Conservation (phyloP, 108 stramenopile genomes). For the Cyclotella cryptica region DNA sequence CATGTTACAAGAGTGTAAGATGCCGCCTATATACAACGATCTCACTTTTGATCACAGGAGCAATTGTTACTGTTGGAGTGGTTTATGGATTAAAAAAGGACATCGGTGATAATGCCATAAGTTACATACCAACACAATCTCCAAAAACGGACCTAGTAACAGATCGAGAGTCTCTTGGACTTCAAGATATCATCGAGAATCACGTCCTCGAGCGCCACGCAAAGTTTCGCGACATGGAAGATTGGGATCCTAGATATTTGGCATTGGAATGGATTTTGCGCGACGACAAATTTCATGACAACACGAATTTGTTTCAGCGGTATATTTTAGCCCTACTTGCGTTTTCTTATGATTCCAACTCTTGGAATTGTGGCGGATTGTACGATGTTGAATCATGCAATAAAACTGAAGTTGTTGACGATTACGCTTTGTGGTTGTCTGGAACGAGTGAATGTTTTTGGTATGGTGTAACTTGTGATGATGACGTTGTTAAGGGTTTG, state of each 20-base stretch:
- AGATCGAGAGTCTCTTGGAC: slow-evolving; percentile 42
- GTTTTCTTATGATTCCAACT: slow-evolving; percentile 16
- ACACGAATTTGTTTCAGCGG: too few species aligned
- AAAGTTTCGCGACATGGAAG: slow-evolving; percentile 20
- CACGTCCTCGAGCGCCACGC: slow-evolving; percentile 27
- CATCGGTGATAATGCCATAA: too few species aligned
- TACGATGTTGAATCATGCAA: neutral
- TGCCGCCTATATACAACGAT: too few species aligned
- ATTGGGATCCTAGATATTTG: slow-evolving; percentile 17
- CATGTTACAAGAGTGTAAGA: too few species aligned
- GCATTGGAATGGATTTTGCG: slow-evolving; percentile 41
- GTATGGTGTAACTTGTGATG: slow-evolving; percentile 66
- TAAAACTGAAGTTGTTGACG: slow-evolving; percentile 3
- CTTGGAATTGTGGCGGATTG: slow-evolving; percentile 13
- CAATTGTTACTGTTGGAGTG: too few species aligned
- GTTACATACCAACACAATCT: too few species aligned
- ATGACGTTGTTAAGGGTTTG: slow-evolving; percentile 48
- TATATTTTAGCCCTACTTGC: too few species aligned
- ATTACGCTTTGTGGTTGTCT: slow-evolving; percentile 50
- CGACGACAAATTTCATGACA: slow-evolving; percentile 20
- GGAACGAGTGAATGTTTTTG: slow-evolving; percentile 57
- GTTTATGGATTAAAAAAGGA: too few species aligned
- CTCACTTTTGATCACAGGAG: too few species aligned
- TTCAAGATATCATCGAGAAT: slow-evolving; percentile 44
- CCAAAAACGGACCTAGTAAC: slow-evolving; percentile 38